Evolutionary conservation across 805 yeast species (phyloP), one percentile per base, ranked within the genome.

Genomic region (Zygosaccharomyces bailii): DNA sequence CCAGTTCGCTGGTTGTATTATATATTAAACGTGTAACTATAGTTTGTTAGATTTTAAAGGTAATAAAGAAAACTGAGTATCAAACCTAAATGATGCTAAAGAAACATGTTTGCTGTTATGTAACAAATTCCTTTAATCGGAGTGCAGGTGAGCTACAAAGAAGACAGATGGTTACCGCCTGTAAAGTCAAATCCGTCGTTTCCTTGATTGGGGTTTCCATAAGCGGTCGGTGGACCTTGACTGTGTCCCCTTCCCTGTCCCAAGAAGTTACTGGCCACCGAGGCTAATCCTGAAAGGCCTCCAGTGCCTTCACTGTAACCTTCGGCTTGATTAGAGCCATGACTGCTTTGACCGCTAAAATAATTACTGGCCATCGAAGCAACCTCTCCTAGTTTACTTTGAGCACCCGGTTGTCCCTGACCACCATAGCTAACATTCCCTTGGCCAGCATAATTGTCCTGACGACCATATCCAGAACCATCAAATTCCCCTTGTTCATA

Each of bases 361-460:
- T 37, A 37, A 16, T 37, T 37, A 17, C 33, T 25, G 14, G 40
- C 40, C 40, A 37, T 37, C 13, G 40, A 24, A 4, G 40, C 40
- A 24, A 37, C 16, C 7, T 31, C 33, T 13, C 32, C 20, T 9
- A 37, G 20, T 10, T 37, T 37, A 14, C 40, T 25, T 17, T 37
- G 32, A 11, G 32, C 20, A 7, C 13, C 16, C 16, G 7, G 6
- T n/a, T 27, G 31, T 4, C 27, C 34, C 11, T 43, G 42, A 21
- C 19, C n/a, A 16, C 32, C 37, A 18, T 39, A 20, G 9, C 24
- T 18, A n/a, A 25, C 32, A 17, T 23, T 24, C 13, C 43, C 43
- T 30, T 39, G 31, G 14, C 31, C 13, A 7, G 8, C 31, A 16
- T 11, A 27, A n/a, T n/a, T 27, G 16, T 27, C 13, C 31, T 27